Evolutionary conservation across 2,329 filamentous ascomycete genomes (phyloP), one percentile per base, ranked within the genome.

Genomic region (Fusarium keratoplasticum): DNA sequence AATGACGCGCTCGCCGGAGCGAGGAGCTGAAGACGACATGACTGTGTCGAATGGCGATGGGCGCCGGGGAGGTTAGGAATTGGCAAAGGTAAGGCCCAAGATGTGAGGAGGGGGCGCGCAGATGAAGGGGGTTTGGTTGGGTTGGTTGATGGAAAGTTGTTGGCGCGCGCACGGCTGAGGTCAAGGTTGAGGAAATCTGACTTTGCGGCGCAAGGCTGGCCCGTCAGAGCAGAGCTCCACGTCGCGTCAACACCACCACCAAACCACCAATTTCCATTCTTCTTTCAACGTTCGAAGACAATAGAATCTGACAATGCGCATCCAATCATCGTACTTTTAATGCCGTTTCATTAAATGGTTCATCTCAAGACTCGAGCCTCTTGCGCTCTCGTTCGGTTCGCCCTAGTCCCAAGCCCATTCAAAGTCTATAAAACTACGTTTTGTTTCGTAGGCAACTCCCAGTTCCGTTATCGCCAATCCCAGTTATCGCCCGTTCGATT

Each of bases 1-100:
- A 78, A 92, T 87, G 80, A 90, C 87, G 82, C 90, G 88, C 82
- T 90, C 88, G 81, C 87, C 86, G 73, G 82, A 80, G 77, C 84
- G 84, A 75, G 77, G 64, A 63, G 66, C 70, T 52, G 76, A 77
- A 60, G 69, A 70, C 59, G 72, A 76, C 68, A 78, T 76, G 57
- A 63, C 65, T 67, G 54, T 47, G 57, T 47, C 50, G 58, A 69
- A 57, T 71, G 67, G 68, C 71, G 66, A 71, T 64, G 55, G 25
- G 16, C 71, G 72, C 69, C 67, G 27, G 25, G 38, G 36, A 27
- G 42, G 14, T 40, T 35, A 11, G 6, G 25, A 33, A 64, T 70
- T 70, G 42, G 58, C 29, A 50, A 44, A n/a, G 14, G 9, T 20
- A 22, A 62, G 40, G 50, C 27, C 42, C 42, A 62, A 68, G 64